These are phyloP conservation scores for Lachnellula hyalina DNA, from an alignment of 2,329 filamentous ascomycete species.

Conservation along the genomic window DNA sequence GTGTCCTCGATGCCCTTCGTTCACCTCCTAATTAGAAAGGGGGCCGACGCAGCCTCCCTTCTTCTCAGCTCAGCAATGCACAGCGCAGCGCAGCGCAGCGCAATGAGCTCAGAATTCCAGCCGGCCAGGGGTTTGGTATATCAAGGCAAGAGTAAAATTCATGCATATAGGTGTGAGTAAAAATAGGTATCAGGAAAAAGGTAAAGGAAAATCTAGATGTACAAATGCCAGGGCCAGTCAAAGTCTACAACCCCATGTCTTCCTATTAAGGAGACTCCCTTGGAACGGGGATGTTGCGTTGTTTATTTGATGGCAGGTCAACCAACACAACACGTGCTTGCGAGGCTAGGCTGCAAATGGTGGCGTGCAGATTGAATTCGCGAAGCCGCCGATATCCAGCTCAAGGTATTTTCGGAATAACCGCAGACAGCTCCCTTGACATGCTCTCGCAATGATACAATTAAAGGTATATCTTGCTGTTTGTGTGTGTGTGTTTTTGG, in stretches of 20 bases:
- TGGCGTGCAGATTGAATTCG: not conserved
- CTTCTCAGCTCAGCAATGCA: slow-evolving; percentile 10
- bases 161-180: not conserved
- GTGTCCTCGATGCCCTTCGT: not conserved
- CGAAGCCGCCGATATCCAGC: not conserved
- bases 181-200: not conserved
- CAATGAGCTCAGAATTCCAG: slow-evolving; percentile 3
- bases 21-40: not conserved
- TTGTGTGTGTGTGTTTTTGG: not conserved
- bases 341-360: slow-evolving; percentile 3
- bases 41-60: slow-evolving; percentile 3
- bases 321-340: not conserved
- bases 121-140: slow-evolving; percentile 7
- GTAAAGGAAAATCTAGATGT: not conserved
- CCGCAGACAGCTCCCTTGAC: slow-evolving; percentile 10
- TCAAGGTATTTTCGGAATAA: not conserved
- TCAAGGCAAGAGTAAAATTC: not conserved
- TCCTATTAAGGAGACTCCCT: too few relatives aligned
- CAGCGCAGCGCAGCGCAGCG: not conserved
- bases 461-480: slow-evolving; percentile 56
- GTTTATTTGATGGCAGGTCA: slow-evolving; percentile 7
- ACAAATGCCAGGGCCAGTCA: slow-evolving; percentile 15
- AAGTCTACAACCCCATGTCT: slow-evolving; percentile 3
- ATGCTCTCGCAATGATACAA: slow-evolving; percentile 72
- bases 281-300: not conserved